Evolutionary conservation across 1,284 basidiomycete genomes (phyloP), one percentile per base, ranked within the genome.

Genomic region (Rhodotorula glutinis): DNA sequence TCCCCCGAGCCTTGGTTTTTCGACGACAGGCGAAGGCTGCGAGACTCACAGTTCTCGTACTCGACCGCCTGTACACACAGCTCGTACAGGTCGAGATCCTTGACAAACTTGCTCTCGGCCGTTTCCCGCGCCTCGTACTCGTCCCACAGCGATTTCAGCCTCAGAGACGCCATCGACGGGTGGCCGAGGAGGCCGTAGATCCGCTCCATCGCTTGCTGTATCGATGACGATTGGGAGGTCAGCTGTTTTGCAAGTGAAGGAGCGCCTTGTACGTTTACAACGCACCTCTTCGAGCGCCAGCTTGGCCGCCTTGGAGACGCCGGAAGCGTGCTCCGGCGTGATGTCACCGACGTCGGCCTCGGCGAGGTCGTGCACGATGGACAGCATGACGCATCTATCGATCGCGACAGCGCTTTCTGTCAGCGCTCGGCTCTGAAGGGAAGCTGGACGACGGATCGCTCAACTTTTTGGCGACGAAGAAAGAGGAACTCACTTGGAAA

Each of bases 311-410:
- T 90, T 90, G 0, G 88, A 79, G 11, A 98, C 88, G 0, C 89
- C 88, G 46, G 58, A 62, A 19, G 63, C 70, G 78, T 98, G 93
- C 38, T 87, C 83, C 0, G 95, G 95, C 0, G 93, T 86, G 63
- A 98, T 95, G 76, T 98, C 95, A 2, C 95, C 95, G 4, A 97
- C 94, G 63, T 95, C 91, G 0, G 95, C 95, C 79, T 98, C 95
- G 17, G 95, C 95, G 17, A 98, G 84, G 79, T 98, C 95, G 76
- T 98, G 95, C 11, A 97, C 91, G 25, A 97, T 76, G 21, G 87
- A 87, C 84, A 97, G 85, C 87, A 91, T 87, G 14, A 92, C 88
- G 68, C 90, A 92, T 82, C 89, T 95, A 70, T 16, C 71, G 65
- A 53, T 19, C 54, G 23, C 19, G 38, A 43, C 10, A 51, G 25